These are phyloP conservation scores for Pseudoneurospora amorphoporcata DNA, from an alignment of 495 filamentous ascomycete genomes.

Conservation along the genomic window DNA sequence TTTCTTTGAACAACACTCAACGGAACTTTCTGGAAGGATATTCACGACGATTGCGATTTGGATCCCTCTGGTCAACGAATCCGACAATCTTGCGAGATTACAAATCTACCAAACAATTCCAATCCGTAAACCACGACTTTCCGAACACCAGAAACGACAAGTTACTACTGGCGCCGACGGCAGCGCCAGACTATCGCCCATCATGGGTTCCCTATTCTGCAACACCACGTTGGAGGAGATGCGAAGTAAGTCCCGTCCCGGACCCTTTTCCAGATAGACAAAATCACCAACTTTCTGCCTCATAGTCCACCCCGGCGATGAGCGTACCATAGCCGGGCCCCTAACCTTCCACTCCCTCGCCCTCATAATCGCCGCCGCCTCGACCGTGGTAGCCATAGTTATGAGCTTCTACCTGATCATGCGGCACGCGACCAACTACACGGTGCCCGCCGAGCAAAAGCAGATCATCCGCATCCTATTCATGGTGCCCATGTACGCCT, in stretches of 20 bases:
- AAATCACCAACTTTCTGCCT: neutral
- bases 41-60: neutral
- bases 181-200: neutral
- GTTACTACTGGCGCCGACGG: neutral
- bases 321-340: slow-evolving; percentile 31
- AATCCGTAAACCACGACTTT: neutral
- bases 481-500: slow-evolving; percentile 80
- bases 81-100: neutral
- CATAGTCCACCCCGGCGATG: slow-evolving; percentile 20
- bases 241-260: slow-evolving; percentile 33
- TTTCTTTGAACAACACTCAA: neutral
- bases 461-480: slow-evolving; percentile 90
- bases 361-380: slow-evolving; percentile 41
- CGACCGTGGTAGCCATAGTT: slow-evolving; percentile 43
- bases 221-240: slow-evolving; percentile 47
- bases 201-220: slow-evolving; percentile 14
- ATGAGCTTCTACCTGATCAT: slow-evolving; percentile 57
- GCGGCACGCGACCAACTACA: slow-evolving; percentile 73
- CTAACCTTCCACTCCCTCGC: slow-evolving; percentile 49
- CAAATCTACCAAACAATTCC: neutral
- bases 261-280: too few species aligned
- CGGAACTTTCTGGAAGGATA: neutral
- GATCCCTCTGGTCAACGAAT: neutral
- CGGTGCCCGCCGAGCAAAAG: slow-evolving; percentile 70
- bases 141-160: neutral